Evolutionary conservation across 129 eudicot species (phyloP).

Genomic region (Artemisia tridentata): DNA sequence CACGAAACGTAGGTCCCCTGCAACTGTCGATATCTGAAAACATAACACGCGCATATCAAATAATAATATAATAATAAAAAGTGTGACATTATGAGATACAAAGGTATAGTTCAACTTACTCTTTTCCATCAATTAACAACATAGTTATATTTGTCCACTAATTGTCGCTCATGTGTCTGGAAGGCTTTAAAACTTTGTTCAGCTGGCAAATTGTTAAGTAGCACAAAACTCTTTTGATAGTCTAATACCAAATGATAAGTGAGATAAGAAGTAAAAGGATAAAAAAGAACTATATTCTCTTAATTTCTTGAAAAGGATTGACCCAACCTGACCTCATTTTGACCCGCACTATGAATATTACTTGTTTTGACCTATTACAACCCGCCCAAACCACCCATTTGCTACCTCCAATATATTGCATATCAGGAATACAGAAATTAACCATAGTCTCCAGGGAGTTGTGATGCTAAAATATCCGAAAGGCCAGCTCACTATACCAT

Average conservation of each 20-base stretch:
- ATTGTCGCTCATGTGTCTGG: conserved; percentile 65
- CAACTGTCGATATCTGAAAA: conserved; percentile 69
- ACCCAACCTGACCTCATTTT: too few species aligned
- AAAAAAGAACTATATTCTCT: not conserved
- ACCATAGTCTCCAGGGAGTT: too few species aligned
- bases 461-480: not conserved
- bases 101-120: conserved; percentile 46
- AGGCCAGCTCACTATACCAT: not conserved
- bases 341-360: too few species aligned
- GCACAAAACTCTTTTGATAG: conserved; percentile 12
- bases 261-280: too few species aligned
- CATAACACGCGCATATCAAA: conserved; percentile 2
- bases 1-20: conserved; percentile 75
- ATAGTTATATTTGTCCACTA: conserved; percentile 83
- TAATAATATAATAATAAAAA: not conserved
- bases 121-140: conserved; percentile 90
- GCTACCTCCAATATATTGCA: too few species aligned
- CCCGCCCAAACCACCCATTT: too few species aligned
- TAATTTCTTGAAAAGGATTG: too few species aligned
- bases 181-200: conserved; percentile 82
- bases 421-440: too few species aligned
- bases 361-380: too few species aligned
- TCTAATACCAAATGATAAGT: too few species aligned
- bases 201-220: conserved; percentile 63
- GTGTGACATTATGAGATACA: not conserved